Percentiles rank a stretch among this genome's conserved stretches.
Conservation (phyloP, 768 basidiomycete genomes). For the Podaxis sp. region DNA sequence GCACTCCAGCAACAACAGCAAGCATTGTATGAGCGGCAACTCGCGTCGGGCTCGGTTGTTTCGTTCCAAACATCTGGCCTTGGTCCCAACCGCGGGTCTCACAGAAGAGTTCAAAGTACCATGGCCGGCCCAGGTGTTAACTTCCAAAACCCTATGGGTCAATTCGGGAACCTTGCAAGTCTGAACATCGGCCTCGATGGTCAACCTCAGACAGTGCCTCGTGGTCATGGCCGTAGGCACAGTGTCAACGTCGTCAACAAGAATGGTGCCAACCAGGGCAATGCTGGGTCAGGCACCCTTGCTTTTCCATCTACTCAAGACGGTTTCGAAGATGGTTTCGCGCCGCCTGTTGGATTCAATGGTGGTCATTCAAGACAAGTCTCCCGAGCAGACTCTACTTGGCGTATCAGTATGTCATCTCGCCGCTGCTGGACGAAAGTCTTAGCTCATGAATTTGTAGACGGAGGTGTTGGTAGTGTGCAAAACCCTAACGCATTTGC, state of each 20-base stretch:
- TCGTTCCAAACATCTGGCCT: conserved; percentile 79
- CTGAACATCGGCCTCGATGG: conserved; percentile 63
- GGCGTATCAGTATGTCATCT: conserved; percentile 78
- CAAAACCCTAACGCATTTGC: conserved; percentile 65
- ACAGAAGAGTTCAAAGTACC: conserved; percentile 87
- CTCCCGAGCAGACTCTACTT: conserved; percentile 78
- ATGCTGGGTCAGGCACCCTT: conserved; percentile 49
- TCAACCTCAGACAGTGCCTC: conserved; percentile 64
- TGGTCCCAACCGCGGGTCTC: conserved; percentile 57
- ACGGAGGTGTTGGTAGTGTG: conserved; percentile 72
- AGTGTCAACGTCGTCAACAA: conserved; percentile 93
- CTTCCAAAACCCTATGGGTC: conserved; percentile 64
- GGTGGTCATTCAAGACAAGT: conserved; percentile 74
- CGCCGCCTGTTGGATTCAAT: conserved; percentile 50
- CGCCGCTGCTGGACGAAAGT: neutral
- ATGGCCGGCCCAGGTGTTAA: conserved; percentile 47
- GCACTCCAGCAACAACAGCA: conserved; percentile 89
- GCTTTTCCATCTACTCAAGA: conserved; percentile 51
- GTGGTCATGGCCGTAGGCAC: conserved; percentile 86
- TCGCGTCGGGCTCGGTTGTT: conserved; percentile 84
- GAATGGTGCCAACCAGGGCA: conserved; percentile 42
- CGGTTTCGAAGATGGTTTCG: conserved; percentile 79
- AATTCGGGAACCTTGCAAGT: conserved; percentile 56
- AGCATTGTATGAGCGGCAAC: conserved; percentile 85
- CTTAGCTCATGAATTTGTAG: conserved; percentile 35